Evolutionary conservation across 345 rosid genomes (phyloP).

Genomic region (Raphanus raphanistrum): DNA sequence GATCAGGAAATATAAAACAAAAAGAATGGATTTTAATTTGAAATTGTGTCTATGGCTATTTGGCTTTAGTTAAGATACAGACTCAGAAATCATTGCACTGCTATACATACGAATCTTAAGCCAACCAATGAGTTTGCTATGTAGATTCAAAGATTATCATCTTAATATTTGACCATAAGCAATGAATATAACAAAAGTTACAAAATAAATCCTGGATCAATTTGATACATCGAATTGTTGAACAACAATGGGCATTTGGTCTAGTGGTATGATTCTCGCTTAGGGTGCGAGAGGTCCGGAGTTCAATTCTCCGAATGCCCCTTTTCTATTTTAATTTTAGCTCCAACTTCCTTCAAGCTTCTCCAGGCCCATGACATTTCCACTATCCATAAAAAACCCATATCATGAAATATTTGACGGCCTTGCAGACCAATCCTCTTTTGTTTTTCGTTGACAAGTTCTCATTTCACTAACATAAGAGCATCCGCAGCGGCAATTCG

Average conservation of each 20-base stretch:
- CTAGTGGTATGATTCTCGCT: slow-evolving; percentile 93
- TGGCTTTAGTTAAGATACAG: not conserved
- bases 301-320: slow-evolving; percentile 45
- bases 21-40: not conserved
- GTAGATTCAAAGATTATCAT: not conserved
- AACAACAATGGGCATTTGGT: slow-evolving; percentile 62
- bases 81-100: not conserved
- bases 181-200: not conserved
- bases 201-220: not conserved
- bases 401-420: not conserved
- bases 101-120: not conserved
- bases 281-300: slow-evolving; percentile 88
- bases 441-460: not conserved
- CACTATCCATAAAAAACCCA: not conserved
- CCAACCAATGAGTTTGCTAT: not conserved
- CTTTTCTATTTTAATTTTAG: not conserved
- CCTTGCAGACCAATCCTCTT: not conserved
- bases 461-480: not conserved
- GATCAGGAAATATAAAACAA: not conserved
- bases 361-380: not conserved
- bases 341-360: not conserved
- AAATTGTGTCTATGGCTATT: not conserved
- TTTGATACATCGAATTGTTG: not conserved
- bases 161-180: not conserved
- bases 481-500: no score